Percentiles rank a stretch among this genome's conserved stretches.
These are phyloP conservation scores for Calonectria pseudoturangicola DNA, from an alignment of 2,329 filamentous ascomycete genomes.

Conservation along the genomic window DNA sequence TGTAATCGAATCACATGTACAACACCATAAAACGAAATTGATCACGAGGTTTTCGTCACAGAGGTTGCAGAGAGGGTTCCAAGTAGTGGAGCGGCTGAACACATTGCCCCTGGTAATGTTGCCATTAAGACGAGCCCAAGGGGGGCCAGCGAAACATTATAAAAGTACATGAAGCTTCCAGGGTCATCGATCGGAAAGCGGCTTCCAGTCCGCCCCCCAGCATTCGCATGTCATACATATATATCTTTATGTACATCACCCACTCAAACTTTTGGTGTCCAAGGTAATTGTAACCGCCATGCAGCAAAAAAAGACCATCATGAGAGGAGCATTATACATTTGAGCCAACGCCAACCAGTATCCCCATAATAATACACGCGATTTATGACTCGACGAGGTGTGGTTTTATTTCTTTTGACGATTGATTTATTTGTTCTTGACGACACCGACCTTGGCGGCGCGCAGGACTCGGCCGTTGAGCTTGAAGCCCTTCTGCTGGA, in stretches of 20 bases:
- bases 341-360: constrained; percentile 60
- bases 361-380: constrained; percentile 60
- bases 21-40: background rate
- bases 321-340: constrained; percentile 69
- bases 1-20: background rate
- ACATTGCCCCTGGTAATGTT: constrained; percentile 21
- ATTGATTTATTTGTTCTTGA: constrained; percentile 80
- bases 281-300: constrained; percentile 53
- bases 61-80: background rate
- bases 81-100: constrained; percentile 17
- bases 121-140: constrained; percentile 24
- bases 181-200: constrained; percentile 31
- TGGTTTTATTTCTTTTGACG: background rate
- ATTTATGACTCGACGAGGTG: constrained; percentile 43
- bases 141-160: constrained; percentile 24
- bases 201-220: constrained; percentile 32
- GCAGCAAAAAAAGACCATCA: constrained; percentile 53
- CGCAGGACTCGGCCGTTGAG: constrained; percentile 93
- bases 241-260: constrained; percentile 50
- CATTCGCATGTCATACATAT: constrained; percentile 51
- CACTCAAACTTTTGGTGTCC: constrained; percentile 47
- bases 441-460: constrained; percentile 96
- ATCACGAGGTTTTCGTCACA: background rate
- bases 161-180: constrained; percentile 35
- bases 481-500: constrained; percentile 96